Evolutionary conservation across 306 rosid species (phyloP).

Genomic region (Luffa aegyptiaca): DNA sequence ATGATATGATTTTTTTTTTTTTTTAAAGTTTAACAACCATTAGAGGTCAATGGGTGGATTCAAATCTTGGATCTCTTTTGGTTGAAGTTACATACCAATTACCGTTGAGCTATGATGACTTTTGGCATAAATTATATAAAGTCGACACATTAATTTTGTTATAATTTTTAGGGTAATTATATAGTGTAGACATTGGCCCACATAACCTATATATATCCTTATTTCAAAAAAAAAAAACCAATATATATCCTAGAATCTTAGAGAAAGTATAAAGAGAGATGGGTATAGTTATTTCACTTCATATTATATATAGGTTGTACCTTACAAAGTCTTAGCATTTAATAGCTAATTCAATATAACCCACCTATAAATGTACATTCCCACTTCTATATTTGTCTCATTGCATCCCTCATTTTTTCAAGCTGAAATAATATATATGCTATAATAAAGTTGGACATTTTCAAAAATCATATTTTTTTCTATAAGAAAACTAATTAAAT

Average conservation of each 20-base stretch:
- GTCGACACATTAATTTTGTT: not conserved
- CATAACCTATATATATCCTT: not conserved
- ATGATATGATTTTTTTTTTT: no score
- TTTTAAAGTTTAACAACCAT: no score
- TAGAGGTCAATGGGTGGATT: no score
- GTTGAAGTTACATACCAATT: no score
- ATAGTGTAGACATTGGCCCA: not conserved
- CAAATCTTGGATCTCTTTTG: no score
- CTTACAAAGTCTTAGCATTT: not conserved
- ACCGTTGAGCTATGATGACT: no score
- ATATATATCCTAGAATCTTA: not conserved
- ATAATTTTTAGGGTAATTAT: not conserved
- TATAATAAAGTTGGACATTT: not conserved
- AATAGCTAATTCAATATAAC: not conserved
- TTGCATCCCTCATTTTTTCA: not conserved
- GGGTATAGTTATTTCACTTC: not conserved
- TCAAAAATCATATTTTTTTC: not conserved
- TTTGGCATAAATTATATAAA: not conserved
- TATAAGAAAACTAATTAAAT: no score
- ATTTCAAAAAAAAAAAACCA: no score
- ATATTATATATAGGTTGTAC: not conserved
- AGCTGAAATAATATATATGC: not conserved
- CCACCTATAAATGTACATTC: not conserved
- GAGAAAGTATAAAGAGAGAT: not conserved
- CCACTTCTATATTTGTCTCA: not conserved